These are phyloP conservation scores for Escovopsis sp. DNA, from an alignment of 2,329 filamentous ascomycete species.

Conservation along the genomic window DNA sequence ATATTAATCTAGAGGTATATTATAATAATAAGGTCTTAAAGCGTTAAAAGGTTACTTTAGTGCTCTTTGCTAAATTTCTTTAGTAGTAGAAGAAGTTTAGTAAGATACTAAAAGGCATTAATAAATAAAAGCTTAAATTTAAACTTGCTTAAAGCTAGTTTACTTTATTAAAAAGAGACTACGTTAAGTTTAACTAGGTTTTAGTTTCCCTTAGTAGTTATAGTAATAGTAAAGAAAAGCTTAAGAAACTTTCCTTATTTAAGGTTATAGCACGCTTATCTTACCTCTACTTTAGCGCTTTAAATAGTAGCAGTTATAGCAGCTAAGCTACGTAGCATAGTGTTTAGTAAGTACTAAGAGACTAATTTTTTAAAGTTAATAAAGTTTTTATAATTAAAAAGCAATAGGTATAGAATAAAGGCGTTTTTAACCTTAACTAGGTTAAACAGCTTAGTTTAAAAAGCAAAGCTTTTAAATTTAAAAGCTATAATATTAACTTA, in stretches of 20 bases:
- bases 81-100: too few relatives aligned
- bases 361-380: not conserved
- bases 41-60: not conserved
- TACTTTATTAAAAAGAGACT: not conserved
- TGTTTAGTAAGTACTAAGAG: not conserved
- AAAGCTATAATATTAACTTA: not conserved
- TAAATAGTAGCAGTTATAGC: not conserved
- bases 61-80: too few relatives aligned
- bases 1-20: slow-evolving; percentile 2
- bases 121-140: too few relatives aligned
- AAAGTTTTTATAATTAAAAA: not conserved
- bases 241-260: too few relatives aligned
- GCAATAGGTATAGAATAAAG: not conserved
- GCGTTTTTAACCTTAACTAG: too few relatives aligned
- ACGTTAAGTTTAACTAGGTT: not conserved
- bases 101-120: too few relatives aligned
- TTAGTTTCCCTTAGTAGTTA: not conserved
- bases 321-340: not conserved
- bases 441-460: not conserved
- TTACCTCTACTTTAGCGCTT: not conserved
- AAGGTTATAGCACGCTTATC: not conserved
- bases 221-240: not conserved
- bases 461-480: not conserved
- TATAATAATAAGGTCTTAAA: not conserved
- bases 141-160: not conserved